Conservation (phyloP, 2,329 filamentous ascomycete species). For the Fusarium subglutinans region DNA sequence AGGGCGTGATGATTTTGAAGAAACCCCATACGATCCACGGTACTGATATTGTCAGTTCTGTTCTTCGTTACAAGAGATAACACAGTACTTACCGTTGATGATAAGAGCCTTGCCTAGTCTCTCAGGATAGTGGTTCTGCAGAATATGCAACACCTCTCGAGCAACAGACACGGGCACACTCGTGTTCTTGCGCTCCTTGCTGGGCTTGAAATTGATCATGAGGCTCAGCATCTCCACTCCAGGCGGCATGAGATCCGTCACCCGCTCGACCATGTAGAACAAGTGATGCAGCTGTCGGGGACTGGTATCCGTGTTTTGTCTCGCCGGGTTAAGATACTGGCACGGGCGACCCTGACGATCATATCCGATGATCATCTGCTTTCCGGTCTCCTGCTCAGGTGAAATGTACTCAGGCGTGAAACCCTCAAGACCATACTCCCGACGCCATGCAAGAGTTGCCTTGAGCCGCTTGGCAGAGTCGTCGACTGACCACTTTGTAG, state of each 20-base stretch:
- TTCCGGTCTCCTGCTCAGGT: conserved; percentile 94
- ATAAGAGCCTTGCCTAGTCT: conserved; percentile 88
- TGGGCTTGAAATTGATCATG: conserved; percentile 90
- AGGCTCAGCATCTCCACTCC: conserved; percentile 88
- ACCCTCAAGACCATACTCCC: conserved; percentile 85
- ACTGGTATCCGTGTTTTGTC: conserved; percentile 90
- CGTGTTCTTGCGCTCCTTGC: conserved; percentile 77
- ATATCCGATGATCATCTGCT: conserved; percentile 89
- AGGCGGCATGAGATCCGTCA: conserved; percentile 86
- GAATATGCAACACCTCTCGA: conserved; percentile 85
- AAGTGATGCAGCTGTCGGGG: conserved; percentile 92
- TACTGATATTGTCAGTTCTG: conserved; percentile 59
- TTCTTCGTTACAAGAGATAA: neutral
- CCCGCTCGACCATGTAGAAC: conserved; percentile 93
- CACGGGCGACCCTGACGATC: conserved; percentile 88
- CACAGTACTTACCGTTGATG: conserved; percentile 72
- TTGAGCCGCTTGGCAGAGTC: conserved; percentile 83
- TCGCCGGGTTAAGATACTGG: conserved; percentile 87
- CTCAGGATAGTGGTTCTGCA: conserved; percentile 97
- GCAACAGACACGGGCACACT: conserved; percentile 78
- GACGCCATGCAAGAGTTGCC: conserved; percentile 84
- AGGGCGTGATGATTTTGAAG: conserved; percentile 94
- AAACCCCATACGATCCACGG: conserved; percentile 93
- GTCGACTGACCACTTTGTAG: conserved; percentile 86
- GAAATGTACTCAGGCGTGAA: conserved; percentile 89